Percentiles rank a stretch among this genome's conserved stretches.
These are phyloP conservation scores for Salvia hispanica DNA, from an alignment of 257 asterid species.

Conservation along the genomic window DNA sequence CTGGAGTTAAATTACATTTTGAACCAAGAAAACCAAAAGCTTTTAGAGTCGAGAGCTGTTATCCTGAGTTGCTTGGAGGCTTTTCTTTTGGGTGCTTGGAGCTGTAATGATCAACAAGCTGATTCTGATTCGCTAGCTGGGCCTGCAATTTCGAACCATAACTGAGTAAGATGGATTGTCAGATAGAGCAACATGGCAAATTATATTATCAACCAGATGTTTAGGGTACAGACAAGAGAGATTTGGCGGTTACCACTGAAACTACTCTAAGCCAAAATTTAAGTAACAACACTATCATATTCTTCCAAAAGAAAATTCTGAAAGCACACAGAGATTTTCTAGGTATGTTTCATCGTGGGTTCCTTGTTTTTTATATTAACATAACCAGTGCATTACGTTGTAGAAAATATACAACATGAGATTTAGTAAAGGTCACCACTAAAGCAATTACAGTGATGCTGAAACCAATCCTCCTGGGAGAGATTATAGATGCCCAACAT, in stretches of 20 bases:
- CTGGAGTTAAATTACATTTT: constrained; percentile 26
- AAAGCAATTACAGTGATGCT: not conserved
- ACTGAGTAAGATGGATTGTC: not conserved
- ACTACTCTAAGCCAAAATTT: no score
- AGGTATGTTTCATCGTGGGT: not conserved
- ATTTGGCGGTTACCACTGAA: not conserved
- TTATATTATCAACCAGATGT: not conserved
- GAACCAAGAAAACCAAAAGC: constrained; percentile 21
- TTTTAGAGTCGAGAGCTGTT: constrained; percentile 26
- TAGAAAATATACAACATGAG: not conserved
- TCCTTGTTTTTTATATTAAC: not conserved
- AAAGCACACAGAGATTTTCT: no score
- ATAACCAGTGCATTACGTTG: not conserved
- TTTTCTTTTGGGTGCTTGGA: constrained; percentile 95
- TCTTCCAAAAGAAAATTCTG: constrained; percentile 1
- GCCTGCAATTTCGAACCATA: constrained; percentile 46
- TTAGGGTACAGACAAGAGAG: not conserved
- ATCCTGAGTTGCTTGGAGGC: constrained; percentile 76
- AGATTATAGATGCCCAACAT: not conserved
- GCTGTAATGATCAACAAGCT: constrained; percentile 78
- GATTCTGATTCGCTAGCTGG: constrained; percentile 87
- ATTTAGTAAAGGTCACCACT: not conserved
- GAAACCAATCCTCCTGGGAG: not conserved
- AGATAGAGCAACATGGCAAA: not conserved
- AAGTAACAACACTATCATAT: no score